phyloP scores from a whole-genome alignment of 192 early-diverging fungal species.

The Neocallimastix lanati region DNA sequence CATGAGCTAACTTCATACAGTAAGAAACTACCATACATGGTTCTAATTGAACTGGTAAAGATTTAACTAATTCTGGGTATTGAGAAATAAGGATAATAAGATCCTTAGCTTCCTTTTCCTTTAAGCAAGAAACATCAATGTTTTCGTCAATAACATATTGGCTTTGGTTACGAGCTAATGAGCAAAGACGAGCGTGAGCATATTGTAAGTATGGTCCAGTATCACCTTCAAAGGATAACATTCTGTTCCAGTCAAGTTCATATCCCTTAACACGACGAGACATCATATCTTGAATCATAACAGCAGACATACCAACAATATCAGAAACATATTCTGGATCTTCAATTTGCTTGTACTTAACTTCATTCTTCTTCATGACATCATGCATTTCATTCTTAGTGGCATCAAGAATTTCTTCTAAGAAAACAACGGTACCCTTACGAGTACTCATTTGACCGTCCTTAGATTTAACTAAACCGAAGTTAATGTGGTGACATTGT shows the following conservation, averaged over 20 bases:
- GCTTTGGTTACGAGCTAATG: constrained; percentile 64
- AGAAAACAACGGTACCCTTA: constrained; percentile 83
- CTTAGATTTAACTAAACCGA: constrained; percentile 76
- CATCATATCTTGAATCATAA: constrained; percentile 79
- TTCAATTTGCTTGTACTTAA: constrained; percentile 62
- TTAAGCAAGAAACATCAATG: constrained; percentile 44
- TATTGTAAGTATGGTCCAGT: constrained; percentile 99
- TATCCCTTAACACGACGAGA: constrained; percentile 89
- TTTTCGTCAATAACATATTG: constrained; percentile 1
- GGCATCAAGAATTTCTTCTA: constrained; percentile 81
- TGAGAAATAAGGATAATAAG: constrained; percentile 57
- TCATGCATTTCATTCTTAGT: constrained; percentile 75
- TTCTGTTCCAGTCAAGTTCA: constrained; percentile 73
- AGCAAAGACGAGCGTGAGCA: constrained; percentile 90
- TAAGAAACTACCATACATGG: constrained; percentile 75
- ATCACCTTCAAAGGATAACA: constrained; percentile 92
- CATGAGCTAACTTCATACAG: constrained; percentile 60
- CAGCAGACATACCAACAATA: constrained; percentile 77
- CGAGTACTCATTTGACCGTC: constrained; percentile 78
- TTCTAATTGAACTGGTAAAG: constrained; percentile 46
- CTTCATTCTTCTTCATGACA: constrained; percentile 76
- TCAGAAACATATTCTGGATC: constrained; percentile 68
- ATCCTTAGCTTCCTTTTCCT: constrained; percentile 46
- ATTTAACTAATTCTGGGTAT: constrained; percentile 70
- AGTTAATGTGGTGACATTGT: constrained; percentile 75